Evolutionary conservation across 805 yeast species (phyloP), one percentile per base, ranked within the genome.

Genomic region (Barnettozyma botsteinii): DNA sequence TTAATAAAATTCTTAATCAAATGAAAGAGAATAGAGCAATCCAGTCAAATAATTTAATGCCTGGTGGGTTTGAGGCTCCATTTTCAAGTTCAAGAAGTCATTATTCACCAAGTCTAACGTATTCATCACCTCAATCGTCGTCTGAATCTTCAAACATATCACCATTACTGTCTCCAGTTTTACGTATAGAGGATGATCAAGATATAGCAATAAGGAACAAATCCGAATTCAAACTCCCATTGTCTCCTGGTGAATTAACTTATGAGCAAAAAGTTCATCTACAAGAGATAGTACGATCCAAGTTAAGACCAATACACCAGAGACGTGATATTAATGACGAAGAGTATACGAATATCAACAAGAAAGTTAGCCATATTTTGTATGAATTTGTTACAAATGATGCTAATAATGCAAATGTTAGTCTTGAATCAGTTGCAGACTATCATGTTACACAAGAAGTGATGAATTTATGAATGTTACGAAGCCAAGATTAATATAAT

Each of bases 311-410:
- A 2, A 56, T 70, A 21, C 78, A 75, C 51, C 57, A 62, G 14
- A 58, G 61, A 4, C 63, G 64, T 1, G 42, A 41, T 3, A 48
- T 67, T 4, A 57, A 49, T 23, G 62, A 61, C 22, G 62, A 62
- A 4, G 64, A 65, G 37, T 85, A 79, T 54, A 81, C 86, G 4
- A 57, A 56, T 13, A 68, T 84, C 40, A 85, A 85, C 59, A 75
- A 74, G 60, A 61, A 61, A 4, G 78, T 83, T 6, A 81, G 89
- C 12, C 66, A 85, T 38, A 62, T 64, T 31, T 56, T 83, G 15
- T 85, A 85, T 55, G 60, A 60, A 15, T 52, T 57, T 10, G 59
- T 63, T 8, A 35, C 48, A 7, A 44, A 48, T 35, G 45, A 42
- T 21, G 20, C 31, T 14, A 31, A 35, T 12, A 31, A 30, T 2